These are phyloP conservation scores for Chaetomium cochliodes DNA, from an alignment of 495 filamentous ascomycete species.

Conservation along the genomic window DNA sequence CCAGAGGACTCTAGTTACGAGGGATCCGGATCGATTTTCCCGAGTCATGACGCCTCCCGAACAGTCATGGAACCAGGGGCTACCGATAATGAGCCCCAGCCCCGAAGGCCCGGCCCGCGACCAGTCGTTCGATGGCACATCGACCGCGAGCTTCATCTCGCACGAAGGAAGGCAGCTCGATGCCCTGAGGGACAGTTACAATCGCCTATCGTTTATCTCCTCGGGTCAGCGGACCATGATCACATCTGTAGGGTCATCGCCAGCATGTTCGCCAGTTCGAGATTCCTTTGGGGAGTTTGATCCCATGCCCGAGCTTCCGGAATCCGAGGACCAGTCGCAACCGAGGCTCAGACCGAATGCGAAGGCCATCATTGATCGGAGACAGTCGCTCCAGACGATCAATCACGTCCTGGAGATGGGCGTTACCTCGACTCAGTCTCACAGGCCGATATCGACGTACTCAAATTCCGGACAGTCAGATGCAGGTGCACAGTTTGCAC, in stretches of 20 bases:
- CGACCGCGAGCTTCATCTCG: constrained; percentile 50
- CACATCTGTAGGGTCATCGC: constrained; percentile 56
- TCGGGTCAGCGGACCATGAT: constrained; percentile 58
- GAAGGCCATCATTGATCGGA: constrained; percentile 49
- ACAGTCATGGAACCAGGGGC: constrained; percentile 35
- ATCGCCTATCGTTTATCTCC: constrained; percentile 61
- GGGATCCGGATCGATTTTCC: constrained; percentile 51
- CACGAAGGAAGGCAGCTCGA: constrained; percentile 53
- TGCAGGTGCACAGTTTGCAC: neutral
- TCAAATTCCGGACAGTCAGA: constrained; percentile 26
- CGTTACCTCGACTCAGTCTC: constrained; percentile 29
- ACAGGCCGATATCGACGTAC: constrained; percentile 31
- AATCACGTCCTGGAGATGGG: constrained; percentile 43
- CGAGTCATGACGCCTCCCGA: constrained; percentile 38
- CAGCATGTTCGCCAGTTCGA: constrained; percentile 49
- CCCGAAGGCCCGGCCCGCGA: constrained; percentile 32
- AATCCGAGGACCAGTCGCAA: constrained; percentile 33
- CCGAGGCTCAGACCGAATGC: constrained; percentile 52
- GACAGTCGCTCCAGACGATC: constrained; percentile 54
- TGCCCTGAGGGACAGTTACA: constrained; percentile 49
- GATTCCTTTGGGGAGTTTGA: constrained; percentile 48
- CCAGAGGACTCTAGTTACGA: constrained; percentile 50
- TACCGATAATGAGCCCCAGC: constrained; percentile 22
- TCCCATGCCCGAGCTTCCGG: constrained; percentile 26
- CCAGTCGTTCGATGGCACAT: constrained; percentile 43